Evolutionary conservation across 2,329 filamentous ascomycete genomes (phyloP).

Genomic region (Neurospora sp.): DNA sequence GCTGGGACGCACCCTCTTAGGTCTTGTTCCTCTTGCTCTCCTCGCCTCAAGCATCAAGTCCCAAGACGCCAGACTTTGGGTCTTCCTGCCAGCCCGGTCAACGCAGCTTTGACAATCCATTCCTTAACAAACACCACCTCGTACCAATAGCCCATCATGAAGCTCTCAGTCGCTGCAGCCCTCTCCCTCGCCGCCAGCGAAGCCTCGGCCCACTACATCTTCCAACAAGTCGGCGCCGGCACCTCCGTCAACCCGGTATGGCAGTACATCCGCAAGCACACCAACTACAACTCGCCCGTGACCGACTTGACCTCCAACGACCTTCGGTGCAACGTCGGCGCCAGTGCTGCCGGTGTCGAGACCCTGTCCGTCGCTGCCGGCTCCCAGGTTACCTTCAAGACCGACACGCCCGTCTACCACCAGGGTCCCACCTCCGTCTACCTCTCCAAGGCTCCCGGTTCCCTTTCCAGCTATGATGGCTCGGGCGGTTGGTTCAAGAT

Average conservation of each 20-base stretch:
- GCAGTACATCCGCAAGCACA: conserved; percentile 35
- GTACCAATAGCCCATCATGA: conserved; percentile 12
- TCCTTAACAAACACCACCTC: not conserved
- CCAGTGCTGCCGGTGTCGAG: conserved; percentile 24
- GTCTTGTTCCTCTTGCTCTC: not conserved
- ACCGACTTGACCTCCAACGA: conserved; percentile 30
- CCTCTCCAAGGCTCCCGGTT: conserved; percentile 30
- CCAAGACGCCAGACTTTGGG: not conserved
- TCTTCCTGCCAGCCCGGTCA: not conserved
- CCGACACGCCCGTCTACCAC: conserved; percentile 33
- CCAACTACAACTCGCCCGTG: conserved; percentile 38
- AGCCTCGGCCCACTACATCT: conserved; percentile 32
- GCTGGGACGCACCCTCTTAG: not conserved
- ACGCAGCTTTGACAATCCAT: not conserved
- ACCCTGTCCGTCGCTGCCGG: conserved; percentile 29
- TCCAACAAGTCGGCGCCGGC: conserved; percentile 28
- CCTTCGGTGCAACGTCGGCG: conserved; percentile 32
- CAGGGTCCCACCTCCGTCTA: conserved; percentile 32
- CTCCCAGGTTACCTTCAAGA: conserved; percentile 29
- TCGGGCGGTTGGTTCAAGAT: conserved; percentile 36
- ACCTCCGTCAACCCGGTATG: conserved; percentile 24
- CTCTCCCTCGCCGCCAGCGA: conserved; percentile 23
- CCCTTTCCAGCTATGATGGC: conserved; percentile 27
- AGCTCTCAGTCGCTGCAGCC: conserved; percentile 14
- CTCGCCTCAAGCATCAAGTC: not conserved